Base-by-base conservation (phyloP, 345 rosid species). In the Salix dunnii region DNA sequence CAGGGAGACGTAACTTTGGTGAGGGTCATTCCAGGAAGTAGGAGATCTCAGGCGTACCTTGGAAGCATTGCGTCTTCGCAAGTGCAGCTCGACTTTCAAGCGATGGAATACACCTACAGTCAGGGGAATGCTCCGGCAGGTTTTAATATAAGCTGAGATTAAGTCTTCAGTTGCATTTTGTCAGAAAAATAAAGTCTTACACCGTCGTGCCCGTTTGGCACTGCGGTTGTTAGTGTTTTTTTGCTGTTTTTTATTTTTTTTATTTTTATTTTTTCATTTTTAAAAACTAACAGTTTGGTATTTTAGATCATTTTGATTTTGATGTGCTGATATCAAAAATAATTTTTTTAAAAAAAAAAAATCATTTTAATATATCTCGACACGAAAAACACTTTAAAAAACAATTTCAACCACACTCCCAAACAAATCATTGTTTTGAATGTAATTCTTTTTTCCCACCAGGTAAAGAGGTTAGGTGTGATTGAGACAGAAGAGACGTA, bases 101-200 rank as follows among this genome's bases (percentile, higher is more conserved):
- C 90, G 85, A 4, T 82, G 85, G 58, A 92, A 92, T 85, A 87
- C 85, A 30, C 90, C 95, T 46, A 83, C 92, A 14, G 86, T 88
- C 70, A 81, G 94, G 58, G 95, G 97, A 82, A 91, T 91, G 95
- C 82, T 92, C 73, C 84, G 88, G 53, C 97, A 92, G 93, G 95
- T 91, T 55, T 64, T 20, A 18, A 13, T 61, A 49, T 27, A 14
- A 38, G 20, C 42, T 73, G 13, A 3, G 5, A 71, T 2, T 42
- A 35, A 62, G 16, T 55, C 64, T 21, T 23, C 23, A n/a, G 6
- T 16, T 40, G 1, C 3, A 16, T 53, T n/a, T n/a, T 55, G 10
- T 9, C 14, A 9, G 62, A 55, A 55, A 55, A 8, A 9, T 55
- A 55, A 55, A 21, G 14, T 20, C 60, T 53, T n/a, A n/a, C n/a